Evolutionary conservation across 495 filamentous ascomycete genomes (phyloP), one percentile per base, ranked within the genome.

Genomic region (Bacidia rubella): DNA sequence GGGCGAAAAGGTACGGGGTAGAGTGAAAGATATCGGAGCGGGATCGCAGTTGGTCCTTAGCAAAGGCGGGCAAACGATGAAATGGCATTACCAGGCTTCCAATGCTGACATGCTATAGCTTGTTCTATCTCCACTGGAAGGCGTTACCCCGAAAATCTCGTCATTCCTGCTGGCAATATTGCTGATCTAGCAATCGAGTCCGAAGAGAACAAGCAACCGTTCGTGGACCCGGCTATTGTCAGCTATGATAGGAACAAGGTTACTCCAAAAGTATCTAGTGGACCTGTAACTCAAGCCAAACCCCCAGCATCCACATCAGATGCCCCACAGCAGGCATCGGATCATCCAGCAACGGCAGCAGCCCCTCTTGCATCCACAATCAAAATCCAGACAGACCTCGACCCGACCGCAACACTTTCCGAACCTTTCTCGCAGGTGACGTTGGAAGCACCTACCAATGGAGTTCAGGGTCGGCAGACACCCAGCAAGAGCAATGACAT

Each of bases 21-120:
- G 80, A 21, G 81, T 98, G 32, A 77, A 76, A 44, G 72, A 79
- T 57, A 80, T 96, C 27, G 27, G 17, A 7, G 76, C 82, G 45
- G 85, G 84, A 4, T 76, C 82, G 54, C 78, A 80, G 40, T 71
- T 98, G 57, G 80, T 81, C 21, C 74, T 98, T 21, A 74, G 74
- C 47, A 77, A 95, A 74, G 90, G 90, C 92, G 71, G 54, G 75
- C n/a, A 58, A 19, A 15, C 26, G 24, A 49, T 41, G 47, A 22
- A 55, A 9, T 9, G 32, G 15, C 25, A 11, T 26, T 19, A 4
- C 48, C 61, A 19, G 24, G 32, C 19, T 2, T 21, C 1, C 1
- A 38, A 45, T 63, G 32, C 55, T 55, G 7, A 66, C 62, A n/a
- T 41, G 42, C 15, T 17, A n/a, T 29, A 61, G 59, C 57, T 2